Percentiles rank a stretch among this genome's conserved stretches.
phyloP scores from a whole-genome alignment of 805 yeast species.

The Starmera amethionina region DNA sequence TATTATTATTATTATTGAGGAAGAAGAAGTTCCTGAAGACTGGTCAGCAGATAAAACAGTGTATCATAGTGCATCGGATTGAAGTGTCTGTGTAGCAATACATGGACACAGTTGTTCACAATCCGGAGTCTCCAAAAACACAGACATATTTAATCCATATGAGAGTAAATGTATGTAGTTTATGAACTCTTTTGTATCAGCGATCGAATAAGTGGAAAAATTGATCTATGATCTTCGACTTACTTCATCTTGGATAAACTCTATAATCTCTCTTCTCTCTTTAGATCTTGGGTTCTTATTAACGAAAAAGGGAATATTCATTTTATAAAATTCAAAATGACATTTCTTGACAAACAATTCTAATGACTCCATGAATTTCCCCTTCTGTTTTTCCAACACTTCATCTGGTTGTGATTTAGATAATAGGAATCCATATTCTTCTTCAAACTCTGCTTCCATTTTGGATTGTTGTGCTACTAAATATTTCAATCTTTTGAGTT shows the following conservation, averaged over 20 bases:
- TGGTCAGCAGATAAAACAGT: conserved; percentile 5
- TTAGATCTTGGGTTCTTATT: conserved; percentile 1
- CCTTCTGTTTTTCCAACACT: too few species aligned
- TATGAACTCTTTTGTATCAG: background rate
- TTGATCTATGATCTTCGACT: background rate
- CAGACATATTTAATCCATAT: conserved; percentile 8
- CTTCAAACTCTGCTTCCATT: conserved; percentile 1
- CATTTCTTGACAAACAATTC: background rate
- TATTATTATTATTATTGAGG: too few species aligned
- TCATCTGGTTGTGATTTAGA: too few species aligned
- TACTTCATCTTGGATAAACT: background rate
- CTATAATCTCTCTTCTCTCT: background rate
- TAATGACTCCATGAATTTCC: background rate
- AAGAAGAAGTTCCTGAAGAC: conserved; percentile 1
- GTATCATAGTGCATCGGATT: conserved; percentile 22
- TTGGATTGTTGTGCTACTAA: background rate
- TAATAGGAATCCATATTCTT: background rate
- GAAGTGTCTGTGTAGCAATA: background rate
- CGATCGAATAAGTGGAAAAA: background rate
- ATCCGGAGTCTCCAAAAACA: conserved; percentile 22
- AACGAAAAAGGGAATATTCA: background rate
- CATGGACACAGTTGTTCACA: conserved; percentile 3
- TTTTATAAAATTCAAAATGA: background rate
- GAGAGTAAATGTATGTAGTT: too few species aligned
- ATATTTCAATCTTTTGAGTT: background rate